Conservation (phyloP, 441 rosid species). For the Erysimum cheiri region DNA sequence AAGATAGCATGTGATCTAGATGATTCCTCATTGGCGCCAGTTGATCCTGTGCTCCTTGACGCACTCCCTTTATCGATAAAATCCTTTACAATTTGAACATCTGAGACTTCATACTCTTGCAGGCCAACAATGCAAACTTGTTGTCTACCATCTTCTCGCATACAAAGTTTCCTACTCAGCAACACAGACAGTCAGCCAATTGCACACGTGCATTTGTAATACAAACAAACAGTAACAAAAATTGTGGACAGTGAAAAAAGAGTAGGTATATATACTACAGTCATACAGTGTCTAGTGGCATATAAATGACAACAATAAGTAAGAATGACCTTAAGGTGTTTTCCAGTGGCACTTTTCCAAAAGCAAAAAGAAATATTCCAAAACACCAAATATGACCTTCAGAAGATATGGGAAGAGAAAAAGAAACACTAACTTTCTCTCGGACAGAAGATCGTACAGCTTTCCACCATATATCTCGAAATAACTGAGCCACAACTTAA, state of each 20-base stretch:
- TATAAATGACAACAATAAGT: conserved; percentile 10
- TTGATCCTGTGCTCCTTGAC: conserved; percentile 96
- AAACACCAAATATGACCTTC: conserved; percentile 7
- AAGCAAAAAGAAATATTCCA: neutral
- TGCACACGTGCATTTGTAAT: conserved; percentile 4
- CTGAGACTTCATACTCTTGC: conserved; percentile 96
- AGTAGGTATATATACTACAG: neutral
- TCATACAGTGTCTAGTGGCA: neutral
- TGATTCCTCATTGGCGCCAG: conserved; percentile 99
- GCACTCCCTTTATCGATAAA: conserved; percentile 93
- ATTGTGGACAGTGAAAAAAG: conserved; percentile 9
- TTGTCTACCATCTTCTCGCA: conserved; percentile 99
- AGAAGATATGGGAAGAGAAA: conserved; percentile 19
- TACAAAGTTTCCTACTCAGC: conserved; percentile 83
- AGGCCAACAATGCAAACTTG: conserved; percentile 99
- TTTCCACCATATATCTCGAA: conserved; percentile 99
- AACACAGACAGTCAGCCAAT: conserved; percentile 44
- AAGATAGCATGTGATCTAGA: conserved; percentile 99
- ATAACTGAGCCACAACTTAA: conserved; percentile 95
- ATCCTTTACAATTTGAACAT: conserved; percentile 94
- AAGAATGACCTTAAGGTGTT: neutral
- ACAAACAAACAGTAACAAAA: conserved; percentile 20
- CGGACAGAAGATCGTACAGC: conserved; percentile 90
- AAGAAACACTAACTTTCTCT: conserved; percentile 75
- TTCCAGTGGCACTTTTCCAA: neutral